These are phyloP conservation scores for Zymoseptoria passerinii DNA, from an alignment of 2,329 filamentous ascomycete genomes.

Conservation along the genomic window DNA sequence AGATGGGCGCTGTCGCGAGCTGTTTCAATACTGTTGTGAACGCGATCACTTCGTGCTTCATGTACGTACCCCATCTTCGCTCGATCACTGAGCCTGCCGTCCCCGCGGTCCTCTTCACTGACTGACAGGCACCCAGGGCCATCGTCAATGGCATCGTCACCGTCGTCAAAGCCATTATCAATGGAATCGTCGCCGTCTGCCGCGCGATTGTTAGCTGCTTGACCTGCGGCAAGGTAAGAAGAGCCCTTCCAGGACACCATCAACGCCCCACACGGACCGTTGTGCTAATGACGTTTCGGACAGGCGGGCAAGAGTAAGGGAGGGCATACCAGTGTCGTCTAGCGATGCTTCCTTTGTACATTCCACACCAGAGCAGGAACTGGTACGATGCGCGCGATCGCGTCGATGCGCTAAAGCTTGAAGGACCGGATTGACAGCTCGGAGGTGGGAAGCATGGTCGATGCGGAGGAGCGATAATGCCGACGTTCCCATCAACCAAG, in stretches of 20 bases:
- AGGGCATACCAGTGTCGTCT: conserved; percentile 31
- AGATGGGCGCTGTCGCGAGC: conserved; percentile 76
- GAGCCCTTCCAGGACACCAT: not conserved
- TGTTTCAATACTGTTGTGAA: conserved; percentile 45
- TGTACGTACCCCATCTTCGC: conserved; percentile 2
- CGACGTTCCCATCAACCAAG: not conserved
- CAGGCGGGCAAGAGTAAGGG: conserved; percentile 32
- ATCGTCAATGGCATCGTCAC: conserved; percentile 41
- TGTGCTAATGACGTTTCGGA: not conserved
- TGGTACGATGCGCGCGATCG: not conserved
- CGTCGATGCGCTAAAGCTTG: not conserved
- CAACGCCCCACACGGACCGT: not conserved
- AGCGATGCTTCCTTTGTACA: conserved; percentile 8
- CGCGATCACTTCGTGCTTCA: conserved; percentile 36
- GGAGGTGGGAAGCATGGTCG: not conserved
- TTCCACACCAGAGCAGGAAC: not conserved
- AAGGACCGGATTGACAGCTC: not conserved
- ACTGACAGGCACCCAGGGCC: conserved; percentile 20
- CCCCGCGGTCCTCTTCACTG: not conserved
- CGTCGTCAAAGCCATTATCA: conserved; percentile 35
- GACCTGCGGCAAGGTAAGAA: conserved; percentile 36
- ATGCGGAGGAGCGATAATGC: not conserved
- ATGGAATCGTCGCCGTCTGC: conserved; percentile 44
- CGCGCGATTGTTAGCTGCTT: conserved; percentile 42
- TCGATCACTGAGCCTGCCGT: not conserved